Base-by-base conservation (phyloP, 257 asterid species). In the Verbascum thapsus region DNA sequence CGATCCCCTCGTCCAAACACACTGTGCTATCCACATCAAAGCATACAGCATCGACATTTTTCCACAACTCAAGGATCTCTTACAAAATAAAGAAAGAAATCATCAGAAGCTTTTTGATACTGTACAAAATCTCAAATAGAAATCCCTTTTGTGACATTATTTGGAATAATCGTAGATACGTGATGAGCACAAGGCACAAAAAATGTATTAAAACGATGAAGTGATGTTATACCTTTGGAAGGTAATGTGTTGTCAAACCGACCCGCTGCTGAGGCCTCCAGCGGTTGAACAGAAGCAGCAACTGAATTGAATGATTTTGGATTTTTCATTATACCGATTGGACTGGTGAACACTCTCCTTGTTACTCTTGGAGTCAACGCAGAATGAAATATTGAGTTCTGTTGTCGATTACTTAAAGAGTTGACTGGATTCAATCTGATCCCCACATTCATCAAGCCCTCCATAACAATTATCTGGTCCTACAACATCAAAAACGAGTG, bases 21-120 rank as follows among this genome's bases (percentile, higher is more conserved):
- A 92, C 96, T 26, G 97, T 92, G 67, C 99, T 92, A 76, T 92
- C 99, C 74, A 92, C 96, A 58, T 92, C 99, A 67, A 92, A 92
- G 81, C 99, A 92, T 63, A 89, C 95, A 59, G 90, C 95, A 71
- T 81, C 56, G 16, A 95, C 82, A 41, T 72, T 79, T 70, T 70
- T 72, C 97, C 97, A 92, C 65, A 78, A 61, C 40, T 83, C 87
- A 67, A 92, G 91, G 57, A 83, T 81, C 88, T 87, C 99, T 90
- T 57, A 38, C 61, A 73, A 71, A 71, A 66, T 50, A 58, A 74
- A 66, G 45, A 57, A 69, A 67, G 53, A 59, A 64, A 34, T 30
- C 38, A 71, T 61, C 57, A 77, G 78, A n/a, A n/a, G n/a, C n/a
- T n/a, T n/a, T n/a, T n/a, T n/a, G n/a, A n/a, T n/a, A n/a, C n/a